Evolutionary conservation across 768 basidiomycete genomes (phyloP), one percentile per base, ranked within the genome.

Genomic region (Kwoniella botswanensis): DNA sequence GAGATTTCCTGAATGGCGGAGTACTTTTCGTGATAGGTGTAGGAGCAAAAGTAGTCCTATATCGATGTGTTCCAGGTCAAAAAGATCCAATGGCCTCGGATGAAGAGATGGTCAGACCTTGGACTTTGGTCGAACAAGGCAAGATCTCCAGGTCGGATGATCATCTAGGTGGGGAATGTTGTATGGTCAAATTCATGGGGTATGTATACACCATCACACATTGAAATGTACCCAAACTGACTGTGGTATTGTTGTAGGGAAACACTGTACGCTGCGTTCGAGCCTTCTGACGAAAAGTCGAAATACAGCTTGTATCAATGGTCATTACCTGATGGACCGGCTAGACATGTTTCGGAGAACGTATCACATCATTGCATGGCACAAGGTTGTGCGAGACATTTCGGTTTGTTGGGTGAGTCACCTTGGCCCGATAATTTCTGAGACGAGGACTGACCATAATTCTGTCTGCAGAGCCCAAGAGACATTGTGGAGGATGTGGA

Each of bases 121-220:
- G 83, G 85, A 88, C 11, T 88, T 89, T 15, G 84, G 93, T 67
- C 86, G 91, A 74, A 87, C 87, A 68, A 86, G 95, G 86, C 88
- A 90, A 81, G 87, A 87, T 64, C 86, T 88, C 76, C 83, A 85
- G 71, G 64, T 80, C 80, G 18, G 85, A 84, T 35, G 85, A 85
- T 62, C 84, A 87, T 41, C 79, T 85, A 0, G 88, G 89, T 18
- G 86, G 87, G 24, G 86, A 94, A 26, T 80, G 79, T 62, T 93
- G 90, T 1, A 89, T 92, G n/a, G 85, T 97, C 76, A 88, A 87
- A 76, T 96, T 96, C 75, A 85, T 90, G 24, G 92, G 91, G 94
- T 93, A 65, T 74, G 85, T 81, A 18, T 21, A 12, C 17, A 65
- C 26, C 18, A 44, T 22, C 9, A 24, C 35, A 12, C 9, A 9